These are phyloP conservation scores for Eucalyptus pauciflora DNA, from an alignment of 345 rosid species.

Conservation along the genomic window DNA sequence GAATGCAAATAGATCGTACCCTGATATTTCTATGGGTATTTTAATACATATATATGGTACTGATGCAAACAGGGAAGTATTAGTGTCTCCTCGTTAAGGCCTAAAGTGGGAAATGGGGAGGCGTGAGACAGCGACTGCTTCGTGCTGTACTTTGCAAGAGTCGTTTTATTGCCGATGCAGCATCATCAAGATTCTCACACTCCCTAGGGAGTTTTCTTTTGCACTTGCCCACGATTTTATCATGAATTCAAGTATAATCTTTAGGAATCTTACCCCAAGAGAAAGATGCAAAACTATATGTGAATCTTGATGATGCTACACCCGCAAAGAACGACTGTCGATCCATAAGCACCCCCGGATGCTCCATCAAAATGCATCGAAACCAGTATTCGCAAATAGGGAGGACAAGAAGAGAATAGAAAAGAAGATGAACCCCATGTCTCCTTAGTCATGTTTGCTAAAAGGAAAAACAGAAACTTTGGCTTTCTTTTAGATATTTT, in stretches of 20 bases:
- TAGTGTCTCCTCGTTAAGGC: neutral
- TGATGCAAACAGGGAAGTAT: neutral
- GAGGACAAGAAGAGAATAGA: neutral
- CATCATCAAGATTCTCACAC: constrained; percentile 99
- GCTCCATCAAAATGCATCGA: constrained; percentile 1
- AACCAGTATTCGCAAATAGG: neutral
- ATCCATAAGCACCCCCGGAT: neutral
- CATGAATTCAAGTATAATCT: neutral
- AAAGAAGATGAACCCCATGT: neutral
- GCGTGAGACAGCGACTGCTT: neutral
- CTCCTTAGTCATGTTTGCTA: neutral
- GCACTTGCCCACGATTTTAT: neutral
- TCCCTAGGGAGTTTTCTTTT: constrained; percentile 3
- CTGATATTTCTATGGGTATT: neutral
- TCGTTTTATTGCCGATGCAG: constrained; percentile 81
- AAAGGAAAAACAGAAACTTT: neutral
- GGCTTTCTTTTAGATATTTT: neutral
- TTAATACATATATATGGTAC: neutral
- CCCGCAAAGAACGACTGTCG: constrained; percentile 62
- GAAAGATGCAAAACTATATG: constrained; percentile 28
- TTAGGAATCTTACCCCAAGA: constrained; percentile 1
- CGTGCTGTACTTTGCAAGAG: neutral
- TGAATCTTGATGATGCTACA: constrained; percentile 98
- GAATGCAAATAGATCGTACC: neutral
- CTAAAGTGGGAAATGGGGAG: neutral